Evolutionary conservation across 148 eudicot genomes (phyloP), one percentile per base, ranked within the genome.

Genomic region (Bassia scoparia): DNA sequence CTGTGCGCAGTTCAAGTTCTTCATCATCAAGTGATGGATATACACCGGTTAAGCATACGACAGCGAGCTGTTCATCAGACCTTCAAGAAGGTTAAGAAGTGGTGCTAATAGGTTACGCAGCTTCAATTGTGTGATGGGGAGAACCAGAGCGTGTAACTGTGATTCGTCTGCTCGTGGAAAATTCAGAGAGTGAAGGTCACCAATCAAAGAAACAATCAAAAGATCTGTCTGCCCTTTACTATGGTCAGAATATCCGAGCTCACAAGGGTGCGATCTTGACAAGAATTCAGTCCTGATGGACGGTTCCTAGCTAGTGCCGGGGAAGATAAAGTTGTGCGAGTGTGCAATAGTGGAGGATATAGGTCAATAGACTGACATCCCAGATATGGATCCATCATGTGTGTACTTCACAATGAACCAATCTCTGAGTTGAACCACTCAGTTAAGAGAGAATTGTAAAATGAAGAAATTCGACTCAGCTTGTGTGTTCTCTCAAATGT

Each of bases 401-500:
- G 77, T 84, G 23, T 95, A 89, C 78, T 95, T 91, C 61, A 87
- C 86, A 3, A 85, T 91, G 79, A 88, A 95, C 79, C 85, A 83
- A 59, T 81, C 11, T 87, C 88, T 30, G 86, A 91, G 64, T 78
- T 95, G 82, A 81, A 33, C 90, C 96, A 24, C 69, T 84, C 56
- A 44, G 64, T 29, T 86, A 88, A 78, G 89, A 87, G 76, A 79
- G 74, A 70, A 50, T 5, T 50, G 77, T 31, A 84, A 74, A 81
- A 71, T 79, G 55, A 84, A 69, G 82, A 81, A 71, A 84, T 77
- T 82, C 16, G 96, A 89, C n/a, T 89, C 97, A 27, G 91, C 97
- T 64, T 95, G 97, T 73, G 86, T 95, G 81, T 95, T 59, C 97
- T 96, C 21, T 96, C 89, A n/a, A 91, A 84, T 95, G 41, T 91